Percentiles rank a stretch among this genome's conserved stretches.
Evolutionary conservation across 768 basidiomycete genomes (phyloP).

Genomic region (Amanita polypyramis): DNA sequence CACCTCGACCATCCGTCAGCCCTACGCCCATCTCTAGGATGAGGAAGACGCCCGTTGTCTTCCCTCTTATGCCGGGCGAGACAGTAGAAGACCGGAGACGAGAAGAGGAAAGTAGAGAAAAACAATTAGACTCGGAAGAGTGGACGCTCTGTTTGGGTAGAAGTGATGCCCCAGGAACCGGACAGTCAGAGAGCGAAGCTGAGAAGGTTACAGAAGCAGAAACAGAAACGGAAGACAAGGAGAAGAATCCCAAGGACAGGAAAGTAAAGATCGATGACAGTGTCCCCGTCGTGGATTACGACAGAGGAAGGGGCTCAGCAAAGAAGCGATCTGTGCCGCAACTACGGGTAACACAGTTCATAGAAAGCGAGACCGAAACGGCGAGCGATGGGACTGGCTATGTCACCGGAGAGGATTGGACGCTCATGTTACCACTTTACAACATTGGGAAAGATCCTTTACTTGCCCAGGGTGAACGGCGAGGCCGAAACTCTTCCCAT

Average conservation of each 20-base stretch:
- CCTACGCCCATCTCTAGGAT: slow-evolving; percentile 7
- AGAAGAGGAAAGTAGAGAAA: neutral
- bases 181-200: neutral
- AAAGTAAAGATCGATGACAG: neutral
- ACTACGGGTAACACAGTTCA: slow-evolving; percentile 1
- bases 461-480: neutral
- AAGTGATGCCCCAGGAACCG: neutral
- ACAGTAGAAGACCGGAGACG: neutral
- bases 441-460: neutral
- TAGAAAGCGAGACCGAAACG: neutral
- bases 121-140: neutral
- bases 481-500: neutral
- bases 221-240: neutral
- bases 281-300: neutral
- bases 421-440: slow-evolving; percentile 2
- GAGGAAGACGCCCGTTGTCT: slow-evolving; percentile 4
- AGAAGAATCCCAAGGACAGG: neutral
- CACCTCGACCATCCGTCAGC: neutral
- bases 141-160: slow-evolving; percentile 6
- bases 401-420: slow-evolving; percentile 5
- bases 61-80: slow-evolving; percentile 5
- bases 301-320: neutral
- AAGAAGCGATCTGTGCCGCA: slow-evolving; percentile 1
- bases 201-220: neutral
- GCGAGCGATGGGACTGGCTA: neutral